These are phyloP conservation scores for Serendipita vermifera DNA, from an alignment of 768 basidiomycete genomes.

Conservation along the genomic window DNA sequence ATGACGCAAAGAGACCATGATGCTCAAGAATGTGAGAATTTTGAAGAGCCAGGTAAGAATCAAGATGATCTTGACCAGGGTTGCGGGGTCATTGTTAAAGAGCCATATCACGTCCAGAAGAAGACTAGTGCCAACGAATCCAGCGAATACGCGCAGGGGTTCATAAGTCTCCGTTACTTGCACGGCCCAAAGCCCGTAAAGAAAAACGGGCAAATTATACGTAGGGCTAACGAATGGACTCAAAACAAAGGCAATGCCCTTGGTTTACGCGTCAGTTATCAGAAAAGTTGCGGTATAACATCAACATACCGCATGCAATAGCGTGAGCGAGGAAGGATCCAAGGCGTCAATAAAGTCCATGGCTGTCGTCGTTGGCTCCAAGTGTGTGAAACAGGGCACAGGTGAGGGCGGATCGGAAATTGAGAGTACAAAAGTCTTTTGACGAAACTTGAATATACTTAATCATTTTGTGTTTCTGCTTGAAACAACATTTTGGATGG, in stretches of 20 bases:
- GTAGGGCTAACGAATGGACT: constrained; percentile 43
- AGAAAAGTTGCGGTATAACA: background rate
- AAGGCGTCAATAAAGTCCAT: constrained; percentile 1
- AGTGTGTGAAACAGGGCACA: too few species aligned
- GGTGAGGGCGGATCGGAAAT: too few species aligned
- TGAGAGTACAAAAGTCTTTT: too few species aligned
- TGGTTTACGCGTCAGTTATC: too few species aligned
- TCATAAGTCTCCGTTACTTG: constrained; percentile 53
- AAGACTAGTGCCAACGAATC: constrained; percentile 44
- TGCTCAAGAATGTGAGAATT: background rate
- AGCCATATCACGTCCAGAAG: constrained; percentile 60
- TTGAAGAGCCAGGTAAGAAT: background rate
- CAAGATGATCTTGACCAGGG: background rate
- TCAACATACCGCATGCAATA: background rate
- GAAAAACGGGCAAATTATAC: constrained; percentile 74
- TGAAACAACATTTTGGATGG: too few species aligned
- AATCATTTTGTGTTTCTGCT: too few species aligned
- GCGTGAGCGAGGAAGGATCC: background rate
- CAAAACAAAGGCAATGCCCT: constrained; percentile 20
- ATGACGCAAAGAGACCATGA: too few species aligned
- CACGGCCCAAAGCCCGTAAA: constrained; percentile 63
- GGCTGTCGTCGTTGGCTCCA: background rate
- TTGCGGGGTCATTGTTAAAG: background rate
- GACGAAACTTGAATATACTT: too few species aligned
- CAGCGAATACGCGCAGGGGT: constrained; percentile 53